Evolutionary conservation across 225 moss, liverwort and hornwort species (phyloP).

Genomic region (Ulota crispa): DNA sequence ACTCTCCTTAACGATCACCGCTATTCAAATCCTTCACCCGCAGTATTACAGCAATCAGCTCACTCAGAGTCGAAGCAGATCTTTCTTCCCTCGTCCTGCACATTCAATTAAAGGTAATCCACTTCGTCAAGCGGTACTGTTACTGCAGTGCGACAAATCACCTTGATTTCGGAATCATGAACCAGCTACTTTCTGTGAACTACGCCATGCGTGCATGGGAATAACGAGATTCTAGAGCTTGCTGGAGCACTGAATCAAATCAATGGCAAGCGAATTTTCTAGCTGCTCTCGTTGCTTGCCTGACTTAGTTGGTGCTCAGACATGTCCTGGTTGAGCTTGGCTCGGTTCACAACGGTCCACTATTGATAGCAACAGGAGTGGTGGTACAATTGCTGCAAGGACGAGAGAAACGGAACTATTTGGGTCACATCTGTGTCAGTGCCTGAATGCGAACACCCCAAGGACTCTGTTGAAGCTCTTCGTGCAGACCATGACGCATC

Average conservation of each 20-base stretch:
- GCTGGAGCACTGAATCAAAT: not conserved
- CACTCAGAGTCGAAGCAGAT: not conserved
- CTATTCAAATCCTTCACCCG: not conserved
- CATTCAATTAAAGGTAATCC: not conserved
- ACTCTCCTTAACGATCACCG: not conserved
- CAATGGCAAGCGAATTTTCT: not conserved
- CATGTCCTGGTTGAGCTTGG: not conserved
- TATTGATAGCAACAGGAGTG: not conserved
- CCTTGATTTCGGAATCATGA: not conserved
- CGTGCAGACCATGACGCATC: not conserved
- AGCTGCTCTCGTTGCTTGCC: conserved; percentile 1
- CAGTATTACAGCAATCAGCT: not conserved
- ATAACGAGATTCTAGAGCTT: not conserved
- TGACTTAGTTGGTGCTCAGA: not conserved
- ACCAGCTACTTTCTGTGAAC: conserved; percentile 14
- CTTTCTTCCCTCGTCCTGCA: conserved; percentile 6
- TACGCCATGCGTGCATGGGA: not conserved
- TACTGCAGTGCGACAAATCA: not conserved
- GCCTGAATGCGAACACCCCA: not conserved
- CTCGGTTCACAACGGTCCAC: not conserved
- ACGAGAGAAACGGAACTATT: not conserved
- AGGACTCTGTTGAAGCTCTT: conserved; percentile 10
- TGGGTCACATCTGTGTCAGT: not conserved
- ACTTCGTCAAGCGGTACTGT: not conserved
- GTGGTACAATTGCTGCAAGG: not conserved